Base-by-base conservation (phyloP, 106 monocot genomes). In the Apostasia shenzhenica region DNA sequence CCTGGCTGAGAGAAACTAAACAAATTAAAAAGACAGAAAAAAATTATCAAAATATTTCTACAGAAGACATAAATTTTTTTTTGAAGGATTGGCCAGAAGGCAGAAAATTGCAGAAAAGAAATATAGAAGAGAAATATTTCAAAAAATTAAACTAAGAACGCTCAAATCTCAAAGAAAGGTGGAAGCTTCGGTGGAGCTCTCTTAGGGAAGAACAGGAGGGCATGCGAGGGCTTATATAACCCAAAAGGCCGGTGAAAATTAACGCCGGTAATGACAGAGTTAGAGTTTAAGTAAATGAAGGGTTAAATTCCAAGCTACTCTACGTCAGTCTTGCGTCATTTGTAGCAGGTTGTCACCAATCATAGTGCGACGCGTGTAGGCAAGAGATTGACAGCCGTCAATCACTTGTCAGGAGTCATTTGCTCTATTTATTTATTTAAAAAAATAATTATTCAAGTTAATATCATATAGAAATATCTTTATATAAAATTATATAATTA, bases 181-280 rank as follows among this genome's bases (percentile, higher is more conserved):
- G 68, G 75, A 67, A 75, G 8, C 40, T 67, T 50, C 26, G n/a
- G 75, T 60, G 60, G 75, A 75, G 45, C 68, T 59, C 75, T 75
- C 75, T 68, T 45, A 50, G 37, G 47, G 59, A 55, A 40, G 63
- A 63, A 63, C 14, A 61, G 41, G 26, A 52, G 41, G 5, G 14
- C 52, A n/a, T 39, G 49, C 44, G 3, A 40, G 50, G 9, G 60
- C 41, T 75, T 75, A 60, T 67, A 75, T 75, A 75, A 44, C 43
- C 58, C 26, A 26, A 0, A 26, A 26, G 26, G 26, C 26, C 26
- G 26, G 26, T 26, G 26, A 26, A 26, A 26, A 26, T 26, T 26
- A 26, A 26, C 26, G 26, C 26, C 26, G 26, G 26, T 26, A 26
- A 26, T 26, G 0, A 26, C 26, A 26, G 26, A 26, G 26, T 26